A percentile compares a stretch with the other conserved stretches of the same genome.
Conservation (phyloP, 441 rosid species). For the Populus hybrid region DNA sequence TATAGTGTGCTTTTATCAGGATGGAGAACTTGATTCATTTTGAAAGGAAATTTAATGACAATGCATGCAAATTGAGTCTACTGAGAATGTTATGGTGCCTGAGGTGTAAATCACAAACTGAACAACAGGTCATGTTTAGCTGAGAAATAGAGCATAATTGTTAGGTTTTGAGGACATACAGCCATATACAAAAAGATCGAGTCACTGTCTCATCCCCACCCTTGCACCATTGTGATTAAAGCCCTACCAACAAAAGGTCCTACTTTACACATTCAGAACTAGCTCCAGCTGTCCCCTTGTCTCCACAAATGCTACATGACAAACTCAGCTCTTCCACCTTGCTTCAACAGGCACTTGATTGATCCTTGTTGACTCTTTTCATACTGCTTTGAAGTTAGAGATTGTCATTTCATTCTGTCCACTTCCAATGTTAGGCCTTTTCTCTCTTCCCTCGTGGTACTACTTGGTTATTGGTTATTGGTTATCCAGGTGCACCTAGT, state of each 20-base stretch:
- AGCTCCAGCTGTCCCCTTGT: no score
- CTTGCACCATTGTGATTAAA: no score
- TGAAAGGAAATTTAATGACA: background rate
- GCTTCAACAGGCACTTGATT: background rate
- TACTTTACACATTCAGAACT: no score
- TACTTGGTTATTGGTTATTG: background rate
- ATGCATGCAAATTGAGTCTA: background rate
- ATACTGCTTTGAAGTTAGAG: background rate
- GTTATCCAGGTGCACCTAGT: background rate
- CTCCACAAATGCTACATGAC: no score
- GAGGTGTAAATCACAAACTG: background rate
- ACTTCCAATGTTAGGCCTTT: background rate
- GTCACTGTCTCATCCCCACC: background rate
- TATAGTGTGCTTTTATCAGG: background rate
- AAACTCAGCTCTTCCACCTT: no score
- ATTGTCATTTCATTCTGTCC: background rate
- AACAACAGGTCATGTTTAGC: background rate
- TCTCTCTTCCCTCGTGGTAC: background rate
- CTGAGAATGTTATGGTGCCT: background rate
- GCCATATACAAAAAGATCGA: background rate
- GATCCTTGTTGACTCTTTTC: background rate
- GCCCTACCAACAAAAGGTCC: no score
- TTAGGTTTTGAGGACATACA: background rate
- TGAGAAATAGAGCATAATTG: background rate
- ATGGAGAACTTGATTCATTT: background rate